Evolutionary conservation across 495 filamentous ascomycete genomes (phyloP).

Genomic region (Aspergillus olivimuriae): DNA sequence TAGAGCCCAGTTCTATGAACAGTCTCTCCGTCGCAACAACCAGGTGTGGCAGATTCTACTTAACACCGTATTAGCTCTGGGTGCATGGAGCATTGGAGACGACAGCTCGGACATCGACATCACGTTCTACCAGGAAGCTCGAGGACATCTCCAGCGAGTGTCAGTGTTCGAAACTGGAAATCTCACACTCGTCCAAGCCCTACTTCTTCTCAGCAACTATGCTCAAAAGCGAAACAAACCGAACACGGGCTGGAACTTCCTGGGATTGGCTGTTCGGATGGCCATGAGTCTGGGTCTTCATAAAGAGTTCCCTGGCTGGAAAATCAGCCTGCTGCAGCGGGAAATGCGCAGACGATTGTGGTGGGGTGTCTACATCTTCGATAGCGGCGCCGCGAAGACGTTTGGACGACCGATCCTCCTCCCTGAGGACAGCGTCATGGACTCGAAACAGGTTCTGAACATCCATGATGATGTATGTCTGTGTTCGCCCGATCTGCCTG

Average conservation of each 20-base stretch:
- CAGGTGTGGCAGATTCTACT: constrained; percentile 48
- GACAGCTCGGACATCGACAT: constrained; percentile 43
- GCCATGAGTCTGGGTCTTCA: constrained; percentile 50
- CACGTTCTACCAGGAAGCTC: constrained; percentile 42
- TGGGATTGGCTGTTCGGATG: constrained; percentile 45
- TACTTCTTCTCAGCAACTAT: constrained; percentile 48
- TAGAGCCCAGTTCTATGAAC: constrained; percentile 47
- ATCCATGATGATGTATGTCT: constrained; percentile 37
- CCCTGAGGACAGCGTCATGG: constrained; percentile 43
- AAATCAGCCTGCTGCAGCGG: constrained; percentile 44
- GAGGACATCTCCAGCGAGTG: constrained; percentile 37
- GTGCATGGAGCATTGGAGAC: constrained; percentile 46
- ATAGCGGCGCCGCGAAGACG: constrained; percentile 42
- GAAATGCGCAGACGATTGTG: constrained; percentile 40
- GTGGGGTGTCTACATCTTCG: constrained; percentile 46
- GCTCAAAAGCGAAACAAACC: constrained; percentile 51
- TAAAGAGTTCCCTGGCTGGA: constrained; percentile 50
- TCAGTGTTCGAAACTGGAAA: constrained; percentile 47
- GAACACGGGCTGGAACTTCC: constrained; percentile 51
- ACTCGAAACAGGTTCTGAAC: constrained; percentile 41
- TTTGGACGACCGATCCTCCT: constrained; percentile 43
- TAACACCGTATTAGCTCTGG: constrained; percentile 45
- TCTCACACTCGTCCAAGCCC: constrained; percentile 44
- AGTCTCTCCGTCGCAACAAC: constrained; percentile 41
- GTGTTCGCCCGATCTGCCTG: not conserved